phyloP scores from a whole-genome alignment of 139 green algal species.

The Coelastrella sp. region DNA sequence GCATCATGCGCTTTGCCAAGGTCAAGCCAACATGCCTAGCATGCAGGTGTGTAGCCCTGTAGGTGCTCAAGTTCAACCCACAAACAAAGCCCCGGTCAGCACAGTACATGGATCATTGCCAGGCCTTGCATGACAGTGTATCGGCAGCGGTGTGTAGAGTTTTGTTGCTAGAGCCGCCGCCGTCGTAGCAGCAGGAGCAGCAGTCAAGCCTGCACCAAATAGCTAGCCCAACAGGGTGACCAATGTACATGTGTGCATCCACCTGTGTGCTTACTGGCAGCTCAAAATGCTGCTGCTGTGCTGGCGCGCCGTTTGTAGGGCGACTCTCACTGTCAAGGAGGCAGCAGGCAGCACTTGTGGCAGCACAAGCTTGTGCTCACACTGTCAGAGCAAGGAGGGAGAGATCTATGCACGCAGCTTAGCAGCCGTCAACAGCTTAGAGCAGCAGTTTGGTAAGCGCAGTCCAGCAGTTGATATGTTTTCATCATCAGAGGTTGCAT shows the following conservation, averaged over 20 bases:
- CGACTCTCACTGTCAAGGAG: slow-evolving; percentile 33
- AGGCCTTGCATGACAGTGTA: too few species aligned
- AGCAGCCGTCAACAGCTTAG: slow-evolving; percentile 52
- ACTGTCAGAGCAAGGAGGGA: slow-evolving; percentile 85
- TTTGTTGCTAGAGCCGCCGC: too few species aligned
- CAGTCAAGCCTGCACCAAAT: too few species aligned
- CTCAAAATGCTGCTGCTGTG: neutral
- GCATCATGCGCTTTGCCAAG: slow-evolving; percentile 98
- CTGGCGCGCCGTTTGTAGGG: neutral
- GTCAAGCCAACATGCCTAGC: slow-evolving; percentile 88
- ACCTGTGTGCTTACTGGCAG: neutral
- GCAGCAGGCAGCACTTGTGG: neutral
- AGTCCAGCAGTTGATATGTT: neutral
- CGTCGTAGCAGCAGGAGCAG: too few species aligned
- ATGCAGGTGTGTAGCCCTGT: slow-evolving; percentile 74
- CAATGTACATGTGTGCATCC: neutral
- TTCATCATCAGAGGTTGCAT: neutral
- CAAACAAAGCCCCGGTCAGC: too few species aligned
- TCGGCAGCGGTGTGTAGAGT: too few species aligned
- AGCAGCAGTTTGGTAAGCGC: slow-evolving; percentile 66
- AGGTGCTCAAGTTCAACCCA: too few species aligned
- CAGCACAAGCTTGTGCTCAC: slow-evolving; percentile 75
- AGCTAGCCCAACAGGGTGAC: neutral
- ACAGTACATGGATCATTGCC: too few species aligned
- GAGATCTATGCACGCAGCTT: slow-evolving; percentile 81